These are phyloP conservation scores for Calonectria hongkongensis DNA, from an alignment of 2,329 filamentous ascomycete species.

Conservation along the genomic window DNA sequence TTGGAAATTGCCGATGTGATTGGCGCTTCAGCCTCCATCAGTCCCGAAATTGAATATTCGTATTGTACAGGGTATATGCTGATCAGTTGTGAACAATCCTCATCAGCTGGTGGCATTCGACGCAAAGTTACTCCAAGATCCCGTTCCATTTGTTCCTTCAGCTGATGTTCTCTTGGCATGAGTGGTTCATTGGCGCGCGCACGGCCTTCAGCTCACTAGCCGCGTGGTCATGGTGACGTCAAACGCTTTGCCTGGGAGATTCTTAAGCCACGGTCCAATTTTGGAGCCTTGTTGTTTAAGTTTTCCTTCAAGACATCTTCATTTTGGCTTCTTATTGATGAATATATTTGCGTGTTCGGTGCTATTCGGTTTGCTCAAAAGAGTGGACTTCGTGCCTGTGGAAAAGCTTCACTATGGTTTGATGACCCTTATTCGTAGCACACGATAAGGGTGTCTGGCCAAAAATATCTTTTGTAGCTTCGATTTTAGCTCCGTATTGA, in stretches of 20 bases:
- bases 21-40: not conserved
- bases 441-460: not conserved
- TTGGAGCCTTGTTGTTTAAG: too few relatives aligned
- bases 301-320: too few relatives aligned
- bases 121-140: too few relatives aligned
- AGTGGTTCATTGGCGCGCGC: too few relatives aligned
- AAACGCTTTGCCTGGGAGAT: too few relatives aligned
- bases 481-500: not conserved
- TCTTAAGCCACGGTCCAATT: too few relatives aligned
- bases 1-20: not conserved
- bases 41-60: not conserved
- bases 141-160: too few relatives aligned
- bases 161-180: too few relatives aligned
- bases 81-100: not conserved
- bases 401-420: not conserved
- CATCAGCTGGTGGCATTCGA: too few relatives aligned
- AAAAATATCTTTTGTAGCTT: not conserved
- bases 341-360: not conserved
- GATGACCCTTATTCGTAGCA: not conserved
- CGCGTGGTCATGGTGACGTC: too few relatives aligned
- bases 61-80: not conserved
- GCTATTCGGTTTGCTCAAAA: not conserved
- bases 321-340: not conserved
- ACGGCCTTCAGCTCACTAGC: too few relatives aligned
- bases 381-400: not conserved